Base-by-base conservation (phyloP, 2,329 filamentous ascomycete genomes). In the Dactylellina cionopaga region DNA sequence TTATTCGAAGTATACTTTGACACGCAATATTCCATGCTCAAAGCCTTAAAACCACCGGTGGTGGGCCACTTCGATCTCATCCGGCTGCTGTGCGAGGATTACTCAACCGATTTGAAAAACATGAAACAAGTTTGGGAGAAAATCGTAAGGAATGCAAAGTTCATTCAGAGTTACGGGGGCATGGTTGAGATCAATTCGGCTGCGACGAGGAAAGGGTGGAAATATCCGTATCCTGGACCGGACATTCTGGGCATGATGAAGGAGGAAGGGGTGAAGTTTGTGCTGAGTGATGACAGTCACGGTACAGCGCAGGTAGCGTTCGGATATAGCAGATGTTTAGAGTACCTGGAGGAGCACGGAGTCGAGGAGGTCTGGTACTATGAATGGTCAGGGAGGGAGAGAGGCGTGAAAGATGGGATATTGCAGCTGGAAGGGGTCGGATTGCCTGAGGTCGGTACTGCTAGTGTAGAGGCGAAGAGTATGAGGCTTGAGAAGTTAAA, bases 21-120 rank as follows among this genome's bases (percentile, higher is more conserved):
- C 80, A 83, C 89, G 76, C 95, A 98, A 82, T 85, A 86, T 72
- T 87, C 88, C 17, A 96, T 99, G 93, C 83, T 99, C 47, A 80
- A 81, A 59, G 83, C 85, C 5, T 80, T 96, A 75, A 83, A 83
- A 76, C 95, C 95, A 29, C 86, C 87, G 5, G 85, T 99, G 10
- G 89, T 99, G 2, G 95, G 93, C 0, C 95, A 99, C 81, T 96
- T 99, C 79, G 95, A 99, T 81, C 86, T 99, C 17, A 90, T 98
- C 60, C 85, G 94, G 10, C 82, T 99, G 74, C 84, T 95, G 79
- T 92, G 90, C 76, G 85, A 87, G 65, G 84, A 90, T 17, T 89
- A 90, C 0, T 86, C 17, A 17, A 29, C 55, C 1, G 52, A 72
- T 15, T 59, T 72, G 3, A 35, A n/a, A 15, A 54, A 11, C 1